Evolutionary conservation across 1,284 basidiomycete species (phyloP).

Genomic region (Uromyces viciae-fabae): DNA sequence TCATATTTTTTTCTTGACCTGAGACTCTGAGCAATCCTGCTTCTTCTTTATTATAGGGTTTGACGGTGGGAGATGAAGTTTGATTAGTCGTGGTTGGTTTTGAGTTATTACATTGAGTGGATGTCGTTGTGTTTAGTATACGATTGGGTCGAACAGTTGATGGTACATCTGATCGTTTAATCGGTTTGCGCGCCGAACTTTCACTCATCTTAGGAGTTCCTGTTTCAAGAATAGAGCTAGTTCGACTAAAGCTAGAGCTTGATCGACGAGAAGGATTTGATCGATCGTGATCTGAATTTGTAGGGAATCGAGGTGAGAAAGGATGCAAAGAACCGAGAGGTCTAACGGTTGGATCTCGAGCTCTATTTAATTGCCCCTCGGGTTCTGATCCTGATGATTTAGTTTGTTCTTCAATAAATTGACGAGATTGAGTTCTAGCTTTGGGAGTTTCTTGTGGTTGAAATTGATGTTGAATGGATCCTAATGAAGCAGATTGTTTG

Average conservation of each 20-base stretch:
- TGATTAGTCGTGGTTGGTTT: too few relatives aligned
- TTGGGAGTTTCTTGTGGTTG: background rate
- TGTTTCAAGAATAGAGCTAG: too few relatives aligned
- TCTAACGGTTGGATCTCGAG: background rate
- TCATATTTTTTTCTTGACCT: too few relatives aligned
- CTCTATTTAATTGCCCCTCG: background rate
- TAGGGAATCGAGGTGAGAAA: background rate
- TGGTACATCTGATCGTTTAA: too few relatives aligned
- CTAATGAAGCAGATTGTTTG: slow-evolving; percentile 38
- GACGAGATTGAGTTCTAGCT: background rate
- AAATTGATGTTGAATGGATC: slow-evolving; percentile 20
- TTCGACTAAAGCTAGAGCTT: background rate
- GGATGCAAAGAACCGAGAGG: background rate
- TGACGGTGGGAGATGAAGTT: too few relatives aligned
- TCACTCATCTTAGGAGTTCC: too few relatives aligned
- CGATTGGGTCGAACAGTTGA: too few relatives aligned
- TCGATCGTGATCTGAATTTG: background rate
- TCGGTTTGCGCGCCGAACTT: too few relatives aligned
- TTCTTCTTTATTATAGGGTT: too few relatives aligned
- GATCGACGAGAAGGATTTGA: background rate
- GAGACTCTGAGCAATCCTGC: too few relatives aligned
- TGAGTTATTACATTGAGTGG: too few relatives aligned
- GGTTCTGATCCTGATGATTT: background rate
- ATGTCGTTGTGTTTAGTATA: too few relatives aligned
- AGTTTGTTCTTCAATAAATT: background rate